These are phyloP conservation scores for Claviceps sp. DNA, from an alignment of 2,329 filamentous ascomycete species.

Conservation along the genomic window DNA sequence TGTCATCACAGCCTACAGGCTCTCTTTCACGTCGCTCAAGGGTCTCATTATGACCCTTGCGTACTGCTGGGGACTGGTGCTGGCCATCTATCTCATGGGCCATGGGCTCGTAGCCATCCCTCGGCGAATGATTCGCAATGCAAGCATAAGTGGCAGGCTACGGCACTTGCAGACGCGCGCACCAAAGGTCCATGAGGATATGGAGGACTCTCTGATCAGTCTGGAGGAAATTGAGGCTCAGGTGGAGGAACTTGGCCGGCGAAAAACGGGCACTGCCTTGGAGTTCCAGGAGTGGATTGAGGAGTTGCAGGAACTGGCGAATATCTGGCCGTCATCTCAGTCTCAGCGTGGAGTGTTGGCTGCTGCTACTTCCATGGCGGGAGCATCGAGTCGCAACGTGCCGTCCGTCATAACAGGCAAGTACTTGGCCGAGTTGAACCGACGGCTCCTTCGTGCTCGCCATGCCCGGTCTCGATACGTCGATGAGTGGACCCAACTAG, in stretches of 20 bases:
- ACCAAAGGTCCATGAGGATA: constrained; percentile 69
- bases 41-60: constrained; percentile 81
- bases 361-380: constrained; percentile 15
- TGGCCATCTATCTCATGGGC: constrained; percentile 96
- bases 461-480: constrained; percentile 74
- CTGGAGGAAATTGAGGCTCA: constrained; percentile 73
- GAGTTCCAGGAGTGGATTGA: constrained; percentile 92
- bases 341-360: constrained; percentile 31
- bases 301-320: constrained; percentile 69
- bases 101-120: constrained; percentile 91
- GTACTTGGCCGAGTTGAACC: constrained; percentile 80
- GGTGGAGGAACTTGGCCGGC: constrained; percentile 62
- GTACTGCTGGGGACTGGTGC: constrained; percentile 82
- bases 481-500: constrained; percentile 71
- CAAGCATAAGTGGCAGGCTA: constrained; percentile 61
- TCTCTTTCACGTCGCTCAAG: constrained; percentile 62
- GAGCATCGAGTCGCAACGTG: constrained; percentile 34
- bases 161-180: constrained; percentile 66
- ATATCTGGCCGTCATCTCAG: constrained; percentile 45
- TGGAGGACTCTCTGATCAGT: constrained; percentile 70
- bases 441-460: constrained; percentile 66
- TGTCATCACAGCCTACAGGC: constrained; percentile 65
- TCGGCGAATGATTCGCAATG: constrained; percentile 63
- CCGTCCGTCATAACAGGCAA: constrained; percentile 84
- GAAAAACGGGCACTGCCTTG: constrained; percentile 64